These are phyloP conservation scores for Uncinocarpus reesii DNA, from an alignment of 2,329 filamentous ascomycete species.

Conservation along the genomic window DNA sequence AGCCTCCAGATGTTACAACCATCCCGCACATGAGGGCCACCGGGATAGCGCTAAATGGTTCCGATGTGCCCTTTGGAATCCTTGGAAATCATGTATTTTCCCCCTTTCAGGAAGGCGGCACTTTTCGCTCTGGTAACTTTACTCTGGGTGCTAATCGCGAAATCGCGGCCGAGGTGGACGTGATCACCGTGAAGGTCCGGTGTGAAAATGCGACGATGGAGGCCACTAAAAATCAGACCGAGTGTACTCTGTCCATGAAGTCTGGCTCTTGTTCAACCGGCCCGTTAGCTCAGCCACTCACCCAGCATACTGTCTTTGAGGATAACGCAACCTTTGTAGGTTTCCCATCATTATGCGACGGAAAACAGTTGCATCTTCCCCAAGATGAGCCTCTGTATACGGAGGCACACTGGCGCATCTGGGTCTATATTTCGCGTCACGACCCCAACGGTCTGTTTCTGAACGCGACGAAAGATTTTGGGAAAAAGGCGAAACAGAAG, in stretches of 20 bases:
- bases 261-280: slow-evolving; percentile 10
- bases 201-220: slow-evolving; percentile 9
- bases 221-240: slow-evolving; percentile 3
- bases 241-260: slow-evolving; percentile 9
- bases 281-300: slow-evolving; percentile 6
- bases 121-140: slow-evolving; percentile 2
- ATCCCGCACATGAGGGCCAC: slow-evolving; percentile 8
- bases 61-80: slow-evolving; percentile 9
- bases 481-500: not conserved
- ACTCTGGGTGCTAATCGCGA: slow-evolving; percentile 7
- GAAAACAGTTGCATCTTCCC: not conserved
- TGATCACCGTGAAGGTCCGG: slow-evolving; percentile 9
- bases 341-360: slow-evolving; percentile 4
- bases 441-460: slow-evolving; percentile 7
- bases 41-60: slow-evolving; percentile 3
- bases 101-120: slow-evolving; percentile 6
- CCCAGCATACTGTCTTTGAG: not conserved
- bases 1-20: slow-evolving; percentile 7
- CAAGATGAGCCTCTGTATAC: slow-evolving; percentile 2
- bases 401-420: slow-evolving; percentile 9
- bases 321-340: slow-evolving; percentile 1
- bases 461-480: not conserved
- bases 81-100: slow-evolving; percentile 10
- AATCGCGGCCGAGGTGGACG: slow-evolving; percentile 10
- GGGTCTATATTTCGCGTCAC: slow-evolving; percentile 5